These are phyloP conservation scores for Malus asiatica DNA, from an alignment of 306 rosid genomes.

Conservation along the genomic window DNA sequence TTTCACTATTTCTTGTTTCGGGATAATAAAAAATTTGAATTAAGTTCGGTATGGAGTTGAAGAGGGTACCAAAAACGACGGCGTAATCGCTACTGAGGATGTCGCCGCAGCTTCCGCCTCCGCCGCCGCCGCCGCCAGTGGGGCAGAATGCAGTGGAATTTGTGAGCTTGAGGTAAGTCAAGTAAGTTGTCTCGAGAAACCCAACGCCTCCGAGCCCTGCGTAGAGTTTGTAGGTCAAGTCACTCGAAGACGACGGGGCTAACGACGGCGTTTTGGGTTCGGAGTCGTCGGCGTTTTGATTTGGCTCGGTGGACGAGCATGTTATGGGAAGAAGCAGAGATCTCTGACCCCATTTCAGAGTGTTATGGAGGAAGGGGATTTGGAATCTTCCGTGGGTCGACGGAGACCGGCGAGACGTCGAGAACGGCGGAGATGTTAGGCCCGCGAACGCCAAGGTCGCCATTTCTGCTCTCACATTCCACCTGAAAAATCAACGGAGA, in stretches of 20 bases:
- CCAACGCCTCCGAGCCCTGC: constrained; percentile 62
- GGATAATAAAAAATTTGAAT: not conserved
- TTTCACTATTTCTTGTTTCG: not conserved
- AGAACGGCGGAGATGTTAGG: constrained; percentile 34
- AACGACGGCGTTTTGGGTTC: constrained; percentile 23
- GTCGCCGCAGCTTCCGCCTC: constrained; percentile 43
- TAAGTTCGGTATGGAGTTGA: not conserved
- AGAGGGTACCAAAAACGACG: constrained; percentile 50
- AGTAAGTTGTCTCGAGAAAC: constrained; percentile 69
- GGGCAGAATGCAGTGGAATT: constrained; percentile 66
- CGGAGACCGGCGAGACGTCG: constrained; percentile 11
- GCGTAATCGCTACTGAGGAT: constrained; percentile 80
- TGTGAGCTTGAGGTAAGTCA: constrained; percentile 70
- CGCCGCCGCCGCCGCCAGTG: constrained; percentile 41
- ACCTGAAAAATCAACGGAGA: not conserved
- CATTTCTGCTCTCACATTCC: constrained; percentile 25
- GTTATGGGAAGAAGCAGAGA: constrained; percentile 15
- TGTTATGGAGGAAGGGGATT: not conserved
- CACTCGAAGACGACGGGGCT: constrained; percentile 19
- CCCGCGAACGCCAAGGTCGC: constrained; percentile 38
- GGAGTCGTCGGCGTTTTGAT: constrained; percentile 42
- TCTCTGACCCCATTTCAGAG: not conserved
- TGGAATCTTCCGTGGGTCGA: constrained; percentile 4
- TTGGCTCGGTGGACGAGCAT: constrained; percentile 40
- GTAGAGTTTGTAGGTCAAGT: constrained; percentile 33